These are phyloP conservation scores for Yueomyces sp. DNA, from an alignment of 1,139 yeast genomes.

Conservation along the genomic window DNA sequence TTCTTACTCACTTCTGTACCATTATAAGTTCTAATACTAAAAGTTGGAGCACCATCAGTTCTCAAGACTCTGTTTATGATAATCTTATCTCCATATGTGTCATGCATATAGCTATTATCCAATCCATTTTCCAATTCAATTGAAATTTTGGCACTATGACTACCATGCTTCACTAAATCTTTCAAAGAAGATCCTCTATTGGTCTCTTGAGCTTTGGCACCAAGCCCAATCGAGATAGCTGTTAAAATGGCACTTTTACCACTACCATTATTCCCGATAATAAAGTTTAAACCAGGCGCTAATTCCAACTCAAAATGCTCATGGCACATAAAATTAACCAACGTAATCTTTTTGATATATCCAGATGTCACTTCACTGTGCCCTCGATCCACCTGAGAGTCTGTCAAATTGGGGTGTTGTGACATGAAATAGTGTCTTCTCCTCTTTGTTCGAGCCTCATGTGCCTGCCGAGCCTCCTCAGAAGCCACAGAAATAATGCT, in stretches of 20 bases:
- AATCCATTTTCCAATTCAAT: constrained; percentile 56
- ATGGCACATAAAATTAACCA: constrained; percentile 78
- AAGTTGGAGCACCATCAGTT: constrained; percentile 36
- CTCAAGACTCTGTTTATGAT: constrained; percentile 59
- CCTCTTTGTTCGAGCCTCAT: neutral
- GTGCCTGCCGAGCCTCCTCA: neutral
- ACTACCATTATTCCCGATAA: constrained; percentile 89
- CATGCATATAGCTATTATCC: constrained; percentile 48
- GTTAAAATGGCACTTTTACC: constrained; percentile 92
- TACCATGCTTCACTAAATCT: constrained; percentile 69
- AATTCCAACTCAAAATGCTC: constrained; percentile 61
- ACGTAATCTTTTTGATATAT: constrained; percentile 39
- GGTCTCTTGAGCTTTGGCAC: constrained; percentile 90
- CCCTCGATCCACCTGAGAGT: neutral
- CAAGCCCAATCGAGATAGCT: constrained; percentile 80
- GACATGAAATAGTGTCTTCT: neutral
- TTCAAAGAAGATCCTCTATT: constrained; percentile 67
- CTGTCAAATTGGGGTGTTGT: neutral
- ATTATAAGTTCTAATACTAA: constrained; percentile 39
- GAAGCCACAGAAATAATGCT: no score
- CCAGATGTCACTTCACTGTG: constrained; percentile 13
- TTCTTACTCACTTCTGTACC: constrained; percentile 48
- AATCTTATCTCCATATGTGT: constrained; percentile 54
- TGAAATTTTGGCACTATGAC: constrained; percentile 45
- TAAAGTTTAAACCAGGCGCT: constrained; percentile 80